Conservation (phyloP, 345 rosid species). For the Anacardium occidentale region DNA sequence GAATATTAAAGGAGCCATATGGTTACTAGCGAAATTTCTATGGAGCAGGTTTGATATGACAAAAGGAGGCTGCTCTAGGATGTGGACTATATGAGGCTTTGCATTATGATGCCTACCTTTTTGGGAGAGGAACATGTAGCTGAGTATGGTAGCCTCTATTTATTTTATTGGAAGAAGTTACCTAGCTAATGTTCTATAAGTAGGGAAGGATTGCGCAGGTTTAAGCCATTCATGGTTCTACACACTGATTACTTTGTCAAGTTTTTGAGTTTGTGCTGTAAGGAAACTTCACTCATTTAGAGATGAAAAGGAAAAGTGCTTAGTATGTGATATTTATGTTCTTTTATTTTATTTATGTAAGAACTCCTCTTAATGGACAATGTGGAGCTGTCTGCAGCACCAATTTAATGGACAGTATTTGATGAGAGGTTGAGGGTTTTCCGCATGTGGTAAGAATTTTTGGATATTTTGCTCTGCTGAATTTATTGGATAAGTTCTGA, state of each 20-base stretch:
- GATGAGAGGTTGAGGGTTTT: constrained; percentile 20
- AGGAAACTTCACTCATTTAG: constrained; percentile 34
- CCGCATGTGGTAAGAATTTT: constrained; percentile 16
- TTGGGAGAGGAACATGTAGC: constrained; percentile 33
- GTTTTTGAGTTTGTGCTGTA: constrained; percentile 37
- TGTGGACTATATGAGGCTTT: constrained; percentile 50
- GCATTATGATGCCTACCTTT: constrained; percentile 31
- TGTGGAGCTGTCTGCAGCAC: constrained; percentile 27
- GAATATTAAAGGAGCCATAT: constrained; percentile 17
- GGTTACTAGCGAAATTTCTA: constrained; percentile 56
- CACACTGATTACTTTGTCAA: constrained; percentile 27
- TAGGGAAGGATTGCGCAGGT: constrained; percentile 32
- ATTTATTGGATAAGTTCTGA: constrained; percentile 22
- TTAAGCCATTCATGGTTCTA: constrained; percentile 30
- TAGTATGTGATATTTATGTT: constrained; percentile 39
- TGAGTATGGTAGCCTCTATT: constrained; percentile 34
- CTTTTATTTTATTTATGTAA: constrained; percentile 25
- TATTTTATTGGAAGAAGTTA: constrained; percentile 20
- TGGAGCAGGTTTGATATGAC: constrained; percentile 59
- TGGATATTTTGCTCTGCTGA: constrained; percentile 25
- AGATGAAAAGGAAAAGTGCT: constrained; percentile 35
- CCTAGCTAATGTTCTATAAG: constrained; percentile 18
- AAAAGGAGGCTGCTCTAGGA: constrained; percentile 54
- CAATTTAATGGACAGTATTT: constrained; percentile 23
- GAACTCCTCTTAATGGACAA: constrained; percentile 22